Conservation (phyloP, 2,329 filamentous ascomycete species). For the Tolypocladium guangdongense region DNA sequence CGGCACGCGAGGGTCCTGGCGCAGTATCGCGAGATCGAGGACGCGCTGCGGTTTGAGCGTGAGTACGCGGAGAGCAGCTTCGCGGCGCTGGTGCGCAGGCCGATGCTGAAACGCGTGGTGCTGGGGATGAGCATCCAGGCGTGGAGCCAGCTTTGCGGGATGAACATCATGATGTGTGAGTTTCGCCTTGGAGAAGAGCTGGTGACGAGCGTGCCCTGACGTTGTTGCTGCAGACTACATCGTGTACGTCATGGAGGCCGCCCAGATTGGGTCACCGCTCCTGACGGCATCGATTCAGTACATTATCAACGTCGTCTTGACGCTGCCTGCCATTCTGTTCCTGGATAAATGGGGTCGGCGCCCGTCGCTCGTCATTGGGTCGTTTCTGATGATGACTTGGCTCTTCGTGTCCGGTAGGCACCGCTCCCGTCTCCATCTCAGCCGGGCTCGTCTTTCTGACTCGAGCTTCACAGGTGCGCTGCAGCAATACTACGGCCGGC, state of each 20-base stretch:
- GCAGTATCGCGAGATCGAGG: slow-evolving; percentile 50
- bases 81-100: slow-evolving; percentile 34
- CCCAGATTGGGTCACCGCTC: slow-evolving; percentile 43
- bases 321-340: slow-evolving; percentile 48
- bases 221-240: slow-evolving; percentile 33
- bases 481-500: slow-evolving; percentile 47
- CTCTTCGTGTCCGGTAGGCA: slow-evolving; percentile 46
- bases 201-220: background rate
- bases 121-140: slow-evolving; percentile 48
- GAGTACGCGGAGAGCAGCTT: slow-evolving; percentile 39
- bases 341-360: slow-evolving; percentile 50
- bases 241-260: slow-evolving; percentile 48
- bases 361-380: slow-evolving; percentile 41
- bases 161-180: slow-evolving; percentile 45
- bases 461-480: slow-evolving; percentile 30
- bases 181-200: background rate
- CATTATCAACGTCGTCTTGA: slow-evolving; percentile 51
- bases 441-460: background rate
- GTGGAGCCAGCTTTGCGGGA: slow-evolving; percentile 49
- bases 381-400: slow-evolving; percentile 48
- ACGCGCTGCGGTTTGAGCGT: slow-evolving; percentile 41
- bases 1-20: slow-evolving; percentile 50
- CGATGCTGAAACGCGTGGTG: slow-evolving; percentile 44
- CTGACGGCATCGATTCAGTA: slow-evolving; percentile 53
- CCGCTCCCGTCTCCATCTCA: background rate